Percentiles rank a stretch among this genome's conserved stretches.
These are phyloP conservation scores for Apiospora pterosperma DNA, from an alignment of 2,329 filamentous ascomycete species.

Conservation along the genomic window DNA sequence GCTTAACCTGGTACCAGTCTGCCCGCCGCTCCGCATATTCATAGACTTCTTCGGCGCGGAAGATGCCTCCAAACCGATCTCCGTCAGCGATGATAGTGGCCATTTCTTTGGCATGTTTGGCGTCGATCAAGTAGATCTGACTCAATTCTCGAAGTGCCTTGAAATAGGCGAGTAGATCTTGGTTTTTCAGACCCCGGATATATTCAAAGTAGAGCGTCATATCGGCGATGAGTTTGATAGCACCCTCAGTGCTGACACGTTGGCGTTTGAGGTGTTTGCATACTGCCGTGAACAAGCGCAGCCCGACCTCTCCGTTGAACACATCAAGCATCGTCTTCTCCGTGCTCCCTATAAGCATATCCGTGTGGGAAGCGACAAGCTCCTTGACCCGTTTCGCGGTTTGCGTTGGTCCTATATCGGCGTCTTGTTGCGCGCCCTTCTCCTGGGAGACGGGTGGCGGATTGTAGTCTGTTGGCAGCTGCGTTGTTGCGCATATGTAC, in stretches of 20 bases:
- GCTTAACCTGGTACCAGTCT: conserved; percentile 91
- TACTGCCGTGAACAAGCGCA: conserved; percentile 84
- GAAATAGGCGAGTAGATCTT: conserved; percentile 85
- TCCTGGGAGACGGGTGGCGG: conserved; percentile 46
- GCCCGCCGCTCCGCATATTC: conserved; percentile 92
- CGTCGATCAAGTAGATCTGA: conserved; percentile 92
- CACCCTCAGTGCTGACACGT: conserved; percentile 83
- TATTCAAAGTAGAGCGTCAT: conserved; percentile 93
- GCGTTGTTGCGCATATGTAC: conserved; percentile 86
- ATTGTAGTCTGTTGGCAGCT: conserved; percentile 87
- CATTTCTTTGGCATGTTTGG: conserved; percentile 86
- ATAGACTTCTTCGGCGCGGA: conserved; percentile 93
- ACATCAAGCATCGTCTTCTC: conserved; percentile 98
- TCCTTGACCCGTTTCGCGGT: conserved; percentile 80
- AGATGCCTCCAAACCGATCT: conserved; percentile 86
- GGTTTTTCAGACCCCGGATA: conserved; percentile 76
- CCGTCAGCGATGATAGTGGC: conserved; percentile 91
- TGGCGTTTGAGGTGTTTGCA: conserved; percentile 98
- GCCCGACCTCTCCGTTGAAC: conserved; percentile 95
- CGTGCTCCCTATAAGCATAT: conserved; percentile 89
- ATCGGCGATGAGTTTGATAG: conserved; percentile 90
- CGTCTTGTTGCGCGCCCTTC: conserved; percentile 29
- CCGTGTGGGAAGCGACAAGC: conserved; percentile 82
- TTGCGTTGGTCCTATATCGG: conserved; percentile 61
- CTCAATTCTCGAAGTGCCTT: conserved; percentile 85